phyloP scores from a whole-genome alignment of 305 asterid genomes.

The Fraxinus xanthoxyloides region DNA sequence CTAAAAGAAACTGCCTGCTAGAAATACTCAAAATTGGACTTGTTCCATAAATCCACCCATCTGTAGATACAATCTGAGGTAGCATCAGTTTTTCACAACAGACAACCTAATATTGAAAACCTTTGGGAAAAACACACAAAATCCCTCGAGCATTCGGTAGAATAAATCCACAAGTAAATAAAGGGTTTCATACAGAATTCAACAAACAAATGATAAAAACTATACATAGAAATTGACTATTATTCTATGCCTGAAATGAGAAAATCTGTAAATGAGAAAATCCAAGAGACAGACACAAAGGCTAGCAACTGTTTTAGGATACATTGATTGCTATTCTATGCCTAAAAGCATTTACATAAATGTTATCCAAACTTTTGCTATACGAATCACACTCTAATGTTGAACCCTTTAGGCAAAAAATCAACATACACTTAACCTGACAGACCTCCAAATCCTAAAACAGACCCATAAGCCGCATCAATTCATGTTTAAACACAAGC shows the following conservation, averaged over 20 bases:
- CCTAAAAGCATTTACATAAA: slow-evolving; percentile 37
- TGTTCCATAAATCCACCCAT: not conserved
- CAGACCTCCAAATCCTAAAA: too few species aligned
- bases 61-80: not conserved
- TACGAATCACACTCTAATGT: too few species aligned
- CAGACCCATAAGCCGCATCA: too few species aligned
- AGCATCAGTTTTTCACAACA: not conserved
- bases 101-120: not conserved
- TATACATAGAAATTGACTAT: too few species aligned
- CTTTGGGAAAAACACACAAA: not conserved
- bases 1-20: not conserved
- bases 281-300: slow-evolving; percentile 18
- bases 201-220: too few species aligned
- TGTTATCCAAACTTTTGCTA: too few species aligned
- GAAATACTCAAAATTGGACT: not conserved
- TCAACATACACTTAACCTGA: too few species aligned
- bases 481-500: too few species aligned
- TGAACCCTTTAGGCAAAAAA: too few species aligned
- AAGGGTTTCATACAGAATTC: slow-evolving; percentile 1
- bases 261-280: slow-evolving; percentile 38
- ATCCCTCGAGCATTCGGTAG: not conserved
- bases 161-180: not conserved
- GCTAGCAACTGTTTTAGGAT: slow-evolving; percentile 13
- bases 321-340: not conserved
- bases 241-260: too few species aligned